Conservation (phyloP, 257 asterid species). For the Solanum chiquidenum region DNA sequence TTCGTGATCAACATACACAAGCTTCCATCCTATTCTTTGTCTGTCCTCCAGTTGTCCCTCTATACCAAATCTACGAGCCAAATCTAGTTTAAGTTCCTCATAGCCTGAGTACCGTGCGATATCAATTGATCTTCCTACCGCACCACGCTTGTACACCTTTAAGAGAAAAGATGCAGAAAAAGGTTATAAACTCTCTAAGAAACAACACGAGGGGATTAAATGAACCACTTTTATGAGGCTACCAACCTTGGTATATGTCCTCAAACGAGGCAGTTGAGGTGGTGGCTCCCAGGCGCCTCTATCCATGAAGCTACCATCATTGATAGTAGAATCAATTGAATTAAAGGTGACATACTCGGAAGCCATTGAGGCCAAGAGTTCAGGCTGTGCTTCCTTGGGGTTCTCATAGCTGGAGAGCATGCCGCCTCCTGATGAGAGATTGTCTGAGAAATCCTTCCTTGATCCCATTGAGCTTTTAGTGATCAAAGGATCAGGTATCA, state of each 20-base stretch:
- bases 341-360: slow-evolving; percentile 76
- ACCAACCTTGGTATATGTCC: slow-evolving; percentile 85
- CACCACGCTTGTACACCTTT: slow-evolving; percentile 96
- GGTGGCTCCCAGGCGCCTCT: slow-evolving; percentile 68
- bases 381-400: slow-evolving; percentile 72
- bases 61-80: slow-evolving; percentile 89
- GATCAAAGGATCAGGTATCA: slow-evolving; percentile 52
- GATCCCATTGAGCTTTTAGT: slow-evolving; percentile 47
- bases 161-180: not conserved
- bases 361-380: slow-evolving; percentile 80
- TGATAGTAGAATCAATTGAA: slow-evolving; percentile 67
- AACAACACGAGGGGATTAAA: not conserved
- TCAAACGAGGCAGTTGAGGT: slow-evolving; percentile 70
- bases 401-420: slow-evolving; percentile 53
- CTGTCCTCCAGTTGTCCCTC: slow-evolving; percentile 89
- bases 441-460: slow-evolving; percentile 41
- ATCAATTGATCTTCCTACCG: slow-evolving; percentile 94
- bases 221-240: not conserved
- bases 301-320: slow-evolving; percentile 61
- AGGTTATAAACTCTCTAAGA: not conserved
- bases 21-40: slow-evolving; percentile 86
- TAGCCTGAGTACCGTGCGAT: slow-evolving; percentile 74
- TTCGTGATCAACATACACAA: slow-evolving; percentile 73
- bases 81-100: slow-evolving; percentile 85
- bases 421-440: slow-evolving; percentile 53